Evolutionary conservation across 140 eudicot species (phyloP), one percentile per base, ranked within the genome.

Genomic region (Oenanthe javanica): DNA sequence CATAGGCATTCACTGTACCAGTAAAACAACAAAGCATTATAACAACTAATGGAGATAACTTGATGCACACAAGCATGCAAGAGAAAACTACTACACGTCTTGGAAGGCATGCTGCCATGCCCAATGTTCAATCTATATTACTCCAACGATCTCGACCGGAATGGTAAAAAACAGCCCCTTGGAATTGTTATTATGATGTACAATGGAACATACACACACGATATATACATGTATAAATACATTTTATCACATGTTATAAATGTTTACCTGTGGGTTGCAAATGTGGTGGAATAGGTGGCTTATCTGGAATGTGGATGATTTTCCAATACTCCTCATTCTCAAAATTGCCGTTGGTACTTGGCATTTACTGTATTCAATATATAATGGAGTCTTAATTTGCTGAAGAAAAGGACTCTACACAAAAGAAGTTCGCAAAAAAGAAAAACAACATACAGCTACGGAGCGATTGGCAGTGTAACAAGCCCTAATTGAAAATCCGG

Each of bases 251-350:
- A 43, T 43, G 6, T 8, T 51, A 19, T 1, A 21, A 54, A 23
- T 45, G 64, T 25, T 55, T 81, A 89, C 98, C 96, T 14, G 94
- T 94, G 76, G 95, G 88, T 79, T 92, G 98, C 72, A 83, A 91
- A 80, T 87, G 86, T 64, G 92, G 96, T 77, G 81, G 84, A 83
- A 89, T 61, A 46, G 89, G 93, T 72, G 90, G 93, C 76, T 89
- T 89, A 67, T 89, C 98, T 10, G 98, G 98, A 78, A 94, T 86
- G 87, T 94, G 84, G 76, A 89, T 40, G 66, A 94, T 94, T 84
- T 89, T 78, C 88, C 93, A 90, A 57, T 25, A 46, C 79, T 81
- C 83, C 5, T 83, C 72, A 13, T 72, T 14, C 42, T 61, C 70
- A n/a, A 61, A 19, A 2, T 31, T 31, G 0, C 6, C 9, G 12